Evolutionary conservation across 2,329 filamentous ascomycete genomes (phyloP).

Genomic region (Arthrobotrys megalospora): DNA sequence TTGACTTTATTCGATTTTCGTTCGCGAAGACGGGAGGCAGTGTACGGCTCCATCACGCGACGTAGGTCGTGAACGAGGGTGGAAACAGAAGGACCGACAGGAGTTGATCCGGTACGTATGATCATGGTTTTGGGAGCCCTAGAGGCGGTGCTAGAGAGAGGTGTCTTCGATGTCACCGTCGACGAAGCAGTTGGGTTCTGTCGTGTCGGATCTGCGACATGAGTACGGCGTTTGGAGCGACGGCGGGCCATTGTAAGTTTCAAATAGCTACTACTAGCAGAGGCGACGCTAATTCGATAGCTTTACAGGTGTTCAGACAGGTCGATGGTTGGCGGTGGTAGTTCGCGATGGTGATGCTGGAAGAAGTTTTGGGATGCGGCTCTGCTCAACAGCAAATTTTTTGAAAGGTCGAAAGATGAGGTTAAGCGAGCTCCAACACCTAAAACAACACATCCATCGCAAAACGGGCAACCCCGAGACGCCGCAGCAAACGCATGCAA

Average conservation of each 20-base stretch:
- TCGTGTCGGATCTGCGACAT: conserved; percentile 76
- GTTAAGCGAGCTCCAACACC: conserved; percentile 23
- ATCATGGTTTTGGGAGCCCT: conserved; percentile 96
- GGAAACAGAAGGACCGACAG: conserved; percentile 90
- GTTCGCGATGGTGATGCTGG: conserved; percentile 8
- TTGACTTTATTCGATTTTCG: conserved; percentile 87
- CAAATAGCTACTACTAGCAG: neutral
- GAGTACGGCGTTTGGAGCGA: conserved; percentile 90
- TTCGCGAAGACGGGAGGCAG: conserved; percentile 89
- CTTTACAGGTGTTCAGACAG: conserved; percentile 11
- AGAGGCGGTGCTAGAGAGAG: conserved; percentile 74
- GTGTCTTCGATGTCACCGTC: conserved; percentile 71
- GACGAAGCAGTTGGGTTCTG: conserved; percentile 68
- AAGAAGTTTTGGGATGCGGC: conserved; percentile 38
- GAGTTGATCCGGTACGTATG: conserved; percentile 93
- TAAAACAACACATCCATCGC: conserved; percentile 30
- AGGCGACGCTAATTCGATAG: conserved; percentile 32
- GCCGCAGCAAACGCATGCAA: neutral
- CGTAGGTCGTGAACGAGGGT: conserved; percentile 93
- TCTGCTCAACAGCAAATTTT: conserved; percentile 36
- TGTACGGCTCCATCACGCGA: conserved; percentile 95
- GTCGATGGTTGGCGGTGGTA: neutral
- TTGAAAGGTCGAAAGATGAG: neutral
- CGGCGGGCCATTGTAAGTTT: conserved; percentile 78
- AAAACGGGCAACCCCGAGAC: conserved; percentile 5